Conservation (phyloP, 2,329 filamentous ascomycete species). For the Cladosporium sp. region DNA sequence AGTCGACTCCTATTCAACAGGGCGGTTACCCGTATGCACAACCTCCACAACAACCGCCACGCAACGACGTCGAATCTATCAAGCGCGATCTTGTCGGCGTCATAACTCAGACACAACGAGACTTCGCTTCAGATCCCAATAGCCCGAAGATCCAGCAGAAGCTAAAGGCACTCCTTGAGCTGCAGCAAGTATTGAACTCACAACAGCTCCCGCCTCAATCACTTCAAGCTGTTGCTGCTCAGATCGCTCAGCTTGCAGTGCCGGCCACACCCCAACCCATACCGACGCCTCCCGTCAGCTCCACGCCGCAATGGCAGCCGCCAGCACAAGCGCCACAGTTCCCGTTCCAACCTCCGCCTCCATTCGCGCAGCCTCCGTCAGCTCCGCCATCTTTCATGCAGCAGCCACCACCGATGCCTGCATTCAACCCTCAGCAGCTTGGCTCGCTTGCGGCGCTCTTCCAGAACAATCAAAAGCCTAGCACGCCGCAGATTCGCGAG, state of each 20-base stretch:
- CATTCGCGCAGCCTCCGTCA: constrained; percentile 33
- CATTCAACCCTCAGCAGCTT: constrained; percentile 27
- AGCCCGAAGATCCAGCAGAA: constrained; percentile 76
- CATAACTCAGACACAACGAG: constrained; percentile 70
- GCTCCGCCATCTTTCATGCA: constrained; percentile 29
- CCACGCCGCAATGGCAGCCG: constrained; percentile 35
- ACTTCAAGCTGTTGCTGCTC: constrained; percentile 72
- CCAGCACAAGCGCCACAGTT: constrained; percentile 27
- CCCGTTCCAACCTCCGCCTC: constrained; percentile 36
- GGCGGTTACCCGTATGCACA: constrained; percentile 26
- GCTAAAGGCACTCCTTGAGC: constrained; percentile 80
- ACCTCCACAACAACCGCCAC: constrained; percentile 25
- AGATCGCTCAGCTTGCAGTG: constrained; percentile 55
- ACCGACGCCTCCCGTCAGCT: constrained; percentile 27
- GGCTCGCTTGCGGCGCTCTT: constrained; percentile 35
- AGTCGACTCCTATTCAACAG: constrained; percentile 32
- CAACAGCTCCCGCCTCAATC: constrained; percentile 66
- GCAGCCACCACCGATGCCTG: constrained; percentile 25
- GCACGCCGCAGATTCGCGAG: constrained; percentile 40
- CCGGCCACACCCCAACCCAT: constrained; percentile 27
- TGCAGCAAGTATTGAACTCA: constrained; percentile 77
- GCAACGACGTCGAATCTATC: constrained; percentile 59
- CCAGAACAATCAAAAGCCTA: constrained; percentile 39
- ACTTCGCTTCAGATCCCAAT: constrained; percentile 74
- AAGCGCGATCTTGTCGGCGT: constrained; percentile 81